Evolutionary conservation across 176 grass and related monocot species (phyloP).

Genomic region (Oryza rufipogon): DNA sequence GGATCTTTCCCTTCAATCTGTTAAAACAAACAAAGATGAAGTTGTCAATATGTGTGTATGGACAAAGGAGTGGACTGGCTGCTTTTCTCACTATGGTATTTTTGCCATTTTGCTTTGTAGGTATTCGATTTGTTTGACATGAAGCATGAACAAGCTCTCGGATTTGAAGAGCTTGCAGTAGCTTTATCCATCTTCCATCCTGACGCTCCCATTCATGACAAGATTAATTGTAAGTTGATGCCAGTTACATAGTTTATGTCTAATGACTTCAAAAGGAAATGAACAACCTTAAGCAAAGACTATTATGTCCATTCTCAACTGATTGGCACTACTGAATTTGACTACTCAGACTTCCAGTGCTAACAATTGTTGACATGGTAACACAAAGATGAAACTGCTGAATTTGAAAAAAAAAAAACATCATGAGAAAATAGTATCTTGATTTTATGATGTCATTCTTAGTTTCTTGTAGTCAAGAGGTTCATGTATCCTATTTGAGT

Average conservation of each 20-base stretch:
- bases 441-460: background rate
- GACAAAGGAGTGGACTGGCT: background rate
- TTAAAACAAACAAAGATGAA: too few species aligned
- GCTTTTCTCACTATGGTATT: background rate
- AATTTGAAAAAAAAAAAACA: background rate
- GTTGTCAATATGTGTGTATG: background rate
- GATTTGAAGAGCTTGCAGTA: slow-evolving; percentile 61
- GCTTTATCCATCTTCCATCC: slow-evolving; percentile 68
- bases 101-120: slow-evolving; percentile 14
- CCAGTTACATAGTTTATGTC: background rate
- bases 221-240: slow-evolving; percentile 48
- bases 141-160: slow-evolving; percentile 37
- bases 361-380: background rate
- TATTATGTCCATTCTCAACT: background rate
- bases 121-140: slow-evolving; percentile 64
- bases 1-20: too few species aligned
- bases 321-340: background rate
- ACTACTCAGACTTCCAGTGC: background rate
- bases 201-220: slow-evolving; percentile 40
- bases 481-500: background rate
- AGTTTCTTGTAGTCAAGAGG: background rate
- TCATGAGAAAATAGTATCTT: background rate
- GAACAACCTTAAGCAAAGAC: background rate
- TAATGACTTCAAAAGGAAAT: background rate
- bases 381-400: background rate